Conservation (phyloP, 768 basidiomycete genomes). For the Termitomyces sp. region DNA sequence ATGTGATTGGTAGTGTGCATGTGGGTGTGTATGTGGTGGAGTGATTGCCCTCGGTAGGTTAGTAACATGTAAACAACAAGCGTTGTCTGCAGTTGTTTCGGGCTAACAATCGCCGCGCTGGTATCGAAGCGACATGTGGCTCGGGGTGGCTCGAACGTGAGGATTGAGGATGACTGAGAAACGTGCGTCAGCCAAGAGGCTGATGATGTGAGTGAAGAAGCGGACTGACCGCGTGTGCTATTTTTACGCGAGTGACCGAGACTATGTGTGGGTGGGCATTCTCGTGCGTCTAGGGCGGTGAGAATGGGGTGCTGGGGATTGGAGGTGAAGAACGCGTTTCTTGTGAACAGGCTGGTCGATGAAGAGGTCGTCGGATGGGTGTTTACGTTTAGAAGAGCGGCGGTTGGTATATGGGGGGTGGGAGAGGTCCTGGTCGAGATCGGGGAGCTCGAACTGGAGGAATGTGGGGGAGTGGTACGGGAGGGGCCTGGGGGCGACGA, state of each 20-base stretch:
- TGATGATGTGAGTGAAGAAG: slow-evolving; percentile 1
- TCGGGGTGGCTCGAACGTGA: background rate
- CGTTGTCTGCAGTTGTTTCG: background rate
- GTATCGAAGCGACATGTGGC: background rate
- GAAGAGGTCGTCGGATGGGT: slow-evolving; percentile 20
- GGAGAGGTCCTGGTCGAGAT: slow-evolving; percentile 67
- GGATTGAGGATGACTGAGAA: background rate
- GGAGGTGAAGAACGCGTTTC: slow-evolving; percentile 10
- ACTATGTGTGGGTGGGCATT: slow-evolving; percentile 14
- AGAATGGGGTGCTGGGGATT: background rate
- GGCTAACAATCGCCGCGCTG: background rate
- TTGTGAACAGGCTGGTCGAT: slow-evolving; percentile 14
- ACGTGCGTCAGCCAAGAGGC: slow-evolving; percentile 6
- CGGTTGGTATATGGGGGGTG: slow-evolving; percentile 55
- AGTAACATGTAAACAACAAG: background rate
- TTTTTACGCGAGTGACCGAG: background rate
- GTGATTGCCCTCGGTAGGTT: background rate
- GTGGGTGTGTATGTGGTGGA: background rate
- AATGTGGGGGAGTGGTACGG: slow-evolving; percentile 69
- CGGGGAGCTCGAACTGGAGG: slow-evolving; percentile 64
- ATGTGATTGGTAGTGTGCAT: background rate
- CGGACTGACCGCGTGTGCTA: slow-evolving; percentile 3
- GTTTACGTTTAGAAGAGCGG: slow-evolving; percentile 47
- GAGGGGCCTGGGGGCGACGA: slow-evolving; percentile 63
- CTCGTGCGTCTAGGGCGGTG: slow-evolving; percentile 9